Evolutionary conservation across 768 basidiomycete genomes (phyloP), one percentile per base, ranked within the genome.

Genomic region (Terana coerulea): DNA sequence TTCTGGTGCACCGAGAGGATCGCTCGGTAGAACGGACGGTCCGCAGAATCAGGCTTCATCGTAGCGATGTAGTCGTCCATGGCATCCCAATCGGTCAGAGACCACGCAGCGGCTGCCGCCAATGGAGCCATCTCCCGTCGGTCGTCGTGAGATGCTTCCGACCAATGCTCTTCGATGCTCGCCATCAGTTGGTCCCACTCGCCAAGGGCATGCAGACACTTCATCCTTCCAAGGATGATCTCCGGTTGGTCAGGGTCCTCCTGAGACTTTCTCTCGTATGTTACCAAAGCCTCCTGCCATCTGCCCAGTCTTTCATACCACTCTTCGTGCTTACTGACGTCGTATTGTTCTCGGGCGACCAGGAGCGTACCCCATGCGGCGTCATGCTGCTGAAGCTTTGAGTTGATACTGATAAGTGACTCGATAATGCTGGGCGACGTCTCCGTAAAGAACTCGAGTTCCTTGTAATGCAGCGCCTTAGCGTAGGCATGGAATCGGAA

Each of bases 381-480:
- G 61, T 99, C 97, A 48, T 92, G 91, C 65, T 98, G 97, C 64
- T 98, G 95, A 1, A 99, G 77, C 59, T 88, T 88, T 34, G 93
- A 95, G 70, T 98, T 99, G 67, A 99, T 94, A 19, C 90, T 85
- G 63, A 99, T 97, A 10, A 99, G 78, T 11, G 91, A 85, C 62
- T 98, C 95, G 58, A 99, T 91, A 45, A 95, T 91, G 24, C 85
- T 78, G 0, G 92, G 85, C 0, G 91, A 91, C 0, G 91, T 88
- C 62, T 95, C 95, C 5, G 86, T 83, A 64, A 97, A 95, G 68
- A 90, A 98, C 67, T 99, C 95, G 30, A 95, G 77, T 61, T 99
- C 97, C 67, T 98, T 98, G 75, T 98, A 99, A 66, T 99, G 97
- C 24, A 99, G 76, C 0, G 95, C 95, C 66, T 98, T 98, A 3